A percentile compares a stretch with the other conserved stretches of the same genome.
These are phyloP conservation scores for Dioszegia hungarica DNA, from an alignment of 768 basidiomycete genomes.

Conservation along the genomic window DNA sequence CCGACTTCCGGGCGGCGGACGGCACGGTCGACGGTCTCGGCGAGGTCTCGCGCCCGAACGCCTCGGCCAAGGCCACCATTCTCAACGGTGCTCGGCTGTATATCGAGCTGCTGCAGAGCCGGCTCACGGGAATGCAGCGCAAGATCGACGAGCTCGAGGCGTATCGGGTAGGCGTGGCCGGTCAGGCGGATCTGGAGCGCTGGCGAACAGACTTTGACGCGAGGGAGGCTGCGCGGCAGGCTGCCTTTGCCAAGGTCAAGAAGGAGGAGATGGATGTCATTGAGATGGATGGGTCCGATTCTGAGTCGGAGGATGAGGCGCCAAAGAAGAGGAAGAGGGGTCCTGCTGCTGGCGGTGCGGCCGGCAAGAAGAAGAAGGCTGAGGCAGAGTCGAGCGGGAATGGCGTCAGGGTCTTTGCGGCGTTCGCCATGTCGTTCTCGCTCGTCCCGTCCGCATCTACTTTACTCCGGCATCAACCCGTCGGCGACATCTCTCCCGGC, in stretches of 20 bases:
- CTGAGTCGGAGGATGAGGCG: slow-evolving; percentile 26
- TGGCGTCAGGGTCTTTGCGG: slow-evolving; percentile 35
- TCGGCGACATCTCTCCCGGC: slow-evolving; percentile 9
- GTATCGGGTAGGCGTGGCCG: slow-evolving; percentile 27
- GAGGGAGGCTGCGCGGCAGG: slow-evolving; percentile 19
- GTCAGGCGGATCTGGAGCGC: slow-evolving; percentile 19
- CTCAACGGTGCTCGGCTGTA: slow-evolving; percentile 44
- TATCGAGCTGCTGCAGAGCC: slow-evolving; percentile 38
- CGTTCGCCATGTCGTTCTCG: slow-evolving; percentile 40
- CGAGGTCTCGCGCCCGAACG: slow-evolving; percentile 42
- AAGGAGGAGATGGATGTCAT: slow-evolving; percentile 13
- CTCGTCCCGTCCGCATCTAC: slow-evolving; percentile 37
- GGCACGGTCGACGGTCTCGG: slow-evolving; percentile 44
- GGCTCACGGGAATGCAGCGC: slow-evolving; percentile 27
- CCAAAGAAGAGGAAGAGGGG: slow-evolving; percentile 25
- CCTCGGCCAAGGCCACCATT: slow-evolving; percentile 45
- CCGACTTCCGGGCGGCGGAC: slow-evolving; percentile 37
- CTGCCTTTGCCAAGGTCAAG: slow-evolving; percentile 10
- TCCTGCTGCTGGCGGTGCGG: slow-evolving; percentile 4
- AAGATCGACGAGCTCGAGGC: slow-evolving; percentile 35
- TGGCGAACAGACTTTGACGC: slow-evolving; percentile 33
- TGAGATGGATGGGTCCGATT: slow-evolving; percentile 20
- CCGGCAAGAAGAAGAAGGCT: slow-evolving; percentile 7
- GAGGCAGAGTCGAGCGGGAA: slow-evolving; percentile 5
- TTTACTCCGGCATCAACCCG: slow-evolving; percentile 11